Evolutionary conservation across 2,329 filamentous ascomycete species (phyloP).

Genomic region (Claviceps digitariae): DNA sequence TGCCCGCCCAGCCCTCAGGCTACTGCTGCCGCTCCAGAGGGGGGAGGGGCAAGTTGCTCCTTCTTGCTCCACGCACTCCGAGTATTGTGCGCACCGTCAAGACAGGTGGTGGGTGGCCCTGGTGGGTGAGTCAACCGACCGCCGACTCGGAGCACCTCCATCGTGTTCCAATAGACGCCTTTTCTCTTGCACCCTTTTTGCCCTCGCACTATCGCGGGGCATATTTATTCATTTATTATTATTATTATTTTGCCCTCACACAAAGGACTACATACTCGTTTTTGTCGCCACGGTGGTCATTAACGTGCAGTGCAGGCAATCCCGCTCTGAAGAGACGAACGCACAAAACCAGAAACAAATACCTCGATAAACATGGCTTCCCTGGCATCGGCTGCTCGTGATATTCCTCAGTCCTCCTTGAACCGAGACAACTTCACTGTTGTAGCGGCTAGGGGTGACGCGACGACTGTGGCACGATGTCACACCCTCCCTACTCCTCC

Average conservation of each 20-base stretch:
- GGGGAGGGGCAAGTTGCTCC: too few species aligned
- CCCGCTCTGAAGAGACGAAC: slow-evolving; percentile 32
- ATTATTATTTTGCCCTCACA: background rate
- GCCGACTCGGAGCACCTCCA: background rate
- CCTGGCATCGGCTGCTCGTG: slow-evolving; percentile 53
- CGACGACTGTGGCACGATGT: slow-evolving; percentile 45
- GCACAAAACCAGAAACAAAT: slow-evolving; percentile 10
- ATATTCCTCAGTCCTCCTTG: slow-evolving; percentile 48
- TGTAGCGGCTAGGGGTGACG: slow-evolving; percentile 54
- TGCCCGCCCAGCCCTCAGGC: background rate
- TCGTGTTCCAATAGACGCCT: background rate
- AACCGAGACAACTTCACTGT: slow-evolving; percentile 59
- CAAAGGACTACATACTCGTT: background rate
- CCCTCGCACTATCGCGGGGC: background rate
- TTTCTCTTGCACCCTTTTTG: background rate
- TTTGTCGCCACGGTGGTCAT: background rate
- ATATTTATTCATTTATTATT: background rate
- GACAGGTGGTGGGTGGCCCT: background rate
- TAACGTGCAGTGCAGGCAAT: slow-evolving; percentile 22
- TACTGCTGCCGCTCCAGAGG: background rate
- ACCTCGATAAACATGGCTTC: slow-evolving; percentile 43
- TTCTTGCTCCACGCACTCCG: background rate
- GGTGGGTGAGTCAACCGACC: slow-evolving; percentile 9
- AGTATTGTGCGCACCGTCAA: background rate
- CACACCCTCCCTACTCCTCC: slow-evolving; percentile 75